Evolutionary conservation across 2,329 filamentous ascomycete genomes (phyloP).

Genomic region (Chaetomium sp.): DNA sequence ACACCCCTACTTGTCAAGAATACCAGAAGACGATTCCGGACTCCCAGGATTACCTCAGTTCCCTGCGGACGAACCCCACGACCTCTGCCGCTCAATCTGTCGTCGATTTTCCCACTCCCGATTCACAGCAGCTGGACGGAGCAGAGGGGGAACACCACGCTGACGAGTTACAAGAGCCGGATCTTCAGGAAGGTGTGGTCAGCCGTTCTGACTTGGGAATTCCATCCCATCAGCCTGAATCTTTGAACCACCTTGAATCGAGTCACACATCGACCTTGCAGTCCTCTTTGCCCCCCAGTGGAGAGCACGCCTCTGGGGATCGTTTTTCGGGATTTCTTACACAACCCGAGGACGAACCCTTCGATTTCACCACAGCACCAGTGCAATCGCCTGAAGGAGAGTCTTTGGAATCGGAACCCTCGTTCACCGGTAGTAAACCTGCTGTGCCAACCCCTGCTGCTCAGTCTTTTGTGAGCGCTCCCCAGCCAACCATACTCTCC

Average conservation of each 20-base stretch:
- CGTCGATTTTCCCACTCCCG: neutral
- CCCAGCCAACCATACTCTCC: neutral
- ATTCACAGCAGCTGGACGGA: slow-evolving; percentile 10
- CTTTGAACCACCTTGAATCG: neutral
- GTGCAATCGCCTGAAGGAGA: too few relatives aligned
- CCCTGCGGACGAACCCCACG: slow-evolving; percentile 11
- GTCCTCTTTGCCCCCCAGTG: too few relatives aligned
- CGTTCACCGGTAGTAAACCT: too few relatives aligned
- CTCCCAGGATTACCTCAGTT: slow-evolving; percentile 33
- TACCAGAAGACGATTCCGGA: slow-evolving; percentile 36
- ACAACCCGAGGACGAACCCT: too few relatives aligned
- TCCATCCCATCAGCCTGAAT: slow-evolving; percentile 15
- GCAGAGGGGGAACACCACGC: neutral
- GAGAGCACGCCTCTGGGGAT: too few relatives aligned
- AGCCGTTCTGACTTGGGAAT: slow-evolving; percentile 10
- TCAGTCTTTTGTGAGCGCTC: too few relatives aligned
- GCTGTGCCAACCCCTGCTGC: too few relatives aligned
- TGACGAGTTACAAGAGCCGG: neutral
- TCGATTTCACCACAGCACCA: too few relatives aligned
- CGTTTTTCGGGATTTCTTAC: too few relatives aligned
- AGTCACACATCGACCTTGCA: neutral
- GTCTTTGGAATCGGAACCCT: too few relatives aligned
- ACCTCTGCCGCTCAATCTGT: neutral
- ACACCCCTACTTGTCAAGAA: neutral
- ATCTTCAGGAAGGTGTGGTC: neutral